Conservation (phyloP, 1,284 basidiomycete species). For the Puccinia triticina region DNA sequence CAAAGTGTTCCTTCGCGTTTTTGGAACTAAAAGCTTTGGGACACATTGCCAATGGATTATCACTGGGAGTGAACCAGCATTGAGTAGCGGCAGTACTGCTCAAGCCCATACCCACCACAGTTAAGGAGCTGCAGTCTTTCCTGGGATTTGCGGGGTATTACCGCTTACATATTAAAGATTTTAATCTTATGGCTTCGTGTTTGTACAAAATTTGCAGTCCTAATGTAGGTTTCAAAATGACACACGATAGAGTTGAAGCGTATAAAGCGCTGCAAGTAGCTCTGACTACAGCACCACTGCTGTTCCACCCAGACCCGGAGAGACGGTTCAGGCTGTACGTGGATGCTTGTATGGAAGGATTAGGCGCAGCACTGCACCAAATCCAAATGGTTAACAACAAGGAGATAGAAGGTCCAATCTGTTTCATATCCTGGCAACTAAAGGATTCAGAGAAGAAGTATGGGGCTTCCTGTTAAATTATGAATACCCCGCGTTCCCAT, state of each 20-base stretch:
- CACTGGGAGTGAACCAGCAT: not conserved
- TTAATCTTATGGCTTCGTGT: too few species aligned
- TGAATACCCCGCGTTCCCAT: slow-evolving; percentile 28
- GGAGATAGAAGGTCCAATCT: too few species aligned
- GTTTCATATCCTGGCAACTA: too few species aligned
- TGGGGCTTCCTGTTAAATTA: too few species aligned
- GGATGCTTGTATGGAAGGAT: slow-evolving; percentile 10
- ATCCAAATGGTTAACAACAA: too few species aligned
- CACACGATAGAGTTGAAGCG: slow-evolving; percentile 10
- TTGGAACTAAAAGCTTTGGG: slow-evolving; percentile 14
- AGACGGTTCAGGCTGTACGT: slow-evolving; percentile 25
- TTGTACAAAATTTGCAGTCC: slow-evolving; percentile 12
- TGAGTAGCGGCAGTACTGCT: slow-evolving; percentile 23
- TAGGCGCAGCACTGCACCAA: not conserved
- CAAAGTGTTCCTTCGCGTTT: not conserved
- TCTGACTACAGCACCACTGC: slow-evolving; percentile 1
- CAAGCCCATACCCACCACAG: not conserved
- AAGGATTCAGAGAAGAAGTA: too few species aligned
- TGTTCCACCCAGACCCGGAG: slow-evolving; percentile 13
- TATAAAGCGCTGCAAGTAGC: too few species aligned
- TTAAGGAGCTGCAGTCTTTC: not conserved
- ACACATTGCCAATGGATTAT: slow-evolving; percentile 9
- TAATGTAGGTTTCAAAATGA: slow-evolving; percentile 33
- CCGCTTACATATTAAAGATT: not conserved
- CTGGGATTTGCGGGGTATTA: slow-evolving; percentile 9